A percentile compares a stretch with the other conserved stretches of the same genome.
Conservation (phyloP, 352 stramenopile species). For the Globisporangium spiculum region DNA sequence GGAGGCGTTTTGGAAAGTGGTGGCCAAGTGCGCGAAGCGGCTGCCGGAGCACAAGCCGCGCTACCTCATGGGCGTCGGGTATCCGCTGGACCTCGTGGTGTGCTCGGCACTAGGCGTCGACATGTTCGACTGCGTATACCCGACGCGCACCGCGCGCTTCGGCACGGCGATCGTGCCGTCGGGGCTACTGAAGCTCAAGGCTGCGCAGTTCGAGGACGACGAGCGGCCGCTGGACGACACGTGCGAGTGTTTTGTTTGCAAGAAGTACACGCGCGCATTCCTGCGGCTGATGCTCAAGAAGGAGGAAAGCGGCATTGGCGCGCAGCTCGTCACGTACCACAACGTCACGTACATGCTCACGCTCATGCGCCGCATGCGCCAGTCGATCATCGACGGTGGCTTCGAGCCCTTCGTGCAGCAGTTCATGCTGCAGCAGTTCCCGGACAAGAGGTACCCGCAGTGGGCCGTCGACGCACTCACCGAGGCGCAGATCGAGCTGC, state of each 20-base stretch:
- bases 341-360: slow-evolving; percentile 85
- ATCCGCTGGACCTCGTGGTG: slow-evolving; percentile 96
- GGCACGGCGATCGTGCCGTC: slow-evolving; percentile 88
- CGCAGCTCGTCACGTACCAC: slow-evolving; percentile 75
- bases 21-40: slow-evolving; percentile 64
- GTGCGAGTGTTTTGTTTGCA: slow-evolving; percentile 73
- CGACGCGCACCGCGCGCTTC: slow-evolving; percentile 94
- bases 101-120: slow-evolving; percentile 96
- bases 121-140: slow-evolving; percentile 98
- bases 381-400: slow-evolving; percentile 66
- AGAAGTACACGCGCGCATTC: slow-evolving; percentile 69
- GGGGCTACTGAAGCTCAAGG: slow-evolving; percentile 74
- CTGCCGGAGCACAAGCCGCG: slow-evolving; percentile 93
- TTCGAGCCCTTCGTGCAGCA: slow-evolving; percentile 74
- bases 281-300: slow-evolving; percentile 73
- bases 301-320: slow-evolving; percentile 59
- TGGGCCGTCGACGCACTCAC: slow-evolving; percentile 73
- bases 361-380: slow-evolving; percentile 68
- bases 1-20: slow-evolving; percentile 95
- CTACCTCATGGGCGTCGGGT: slow-evolving; percentile 98
- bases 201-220: slow-evolving; percentile 52
- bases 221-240: slow-evolving; percentile 59
- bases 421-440: slow-evolving; percentile 81
- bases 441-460: slow-evolving; percentile 41
- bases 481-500: slow-evolving; percentile 51